phyloP scores from a whole-genome alignment of 495 filamentous ascomycete species.

The Parathielavia hyrcaniae region DNA sequence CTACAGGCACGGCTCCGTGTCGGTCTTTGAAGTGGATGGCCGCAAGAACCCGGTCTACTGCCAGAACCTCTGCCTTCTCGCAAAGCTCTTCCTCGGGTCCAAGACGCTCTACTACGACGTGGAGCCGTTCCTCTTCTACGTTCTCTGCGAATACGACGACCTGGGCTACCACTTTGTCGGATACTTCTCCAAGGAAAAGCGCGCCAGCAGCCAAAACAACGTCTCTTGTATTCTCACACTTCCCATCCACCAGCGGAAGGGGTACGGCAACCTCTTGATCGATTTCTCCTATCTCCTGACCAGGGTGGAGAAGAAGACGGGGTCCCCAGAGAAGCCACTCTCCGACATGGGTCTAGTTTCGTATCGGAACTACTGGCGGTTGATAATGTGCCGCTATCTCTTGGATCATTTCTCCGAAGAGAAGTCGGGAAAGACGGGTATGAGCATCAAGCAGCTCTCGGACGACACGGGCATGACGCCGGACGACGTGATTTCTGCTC shows the following conservation, averaged over 20 bases:
- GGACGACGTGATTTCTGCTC: constrained; percentile 87
- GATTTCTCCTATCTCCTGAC: constrained; percentile 97
- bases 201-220: constrained; percentile 90
- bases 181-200: constrained; percentile 98
- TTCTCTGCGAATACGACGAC: constrained; percentile 94
- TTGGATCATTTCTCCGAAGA: constrained; percentile 43
- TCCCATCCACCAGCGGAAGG: constrained; percentile 93
- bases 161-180: constrained; percentile 94
- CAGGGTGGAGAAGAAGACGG: constrained; percentile 85
- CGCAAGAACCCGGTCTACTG: constrained; percentile 96
- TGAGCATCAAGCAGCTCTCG: constrained; percentile 75
- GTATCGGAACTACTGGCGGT: constrained; percentile 93
- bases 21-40: constrained; percentile 95
- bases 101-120: constrained; percentile 99
- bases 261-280: constrained; percentile 92
- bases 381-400: constrained; percentile 73
- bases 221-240: constrained; percentile 95
- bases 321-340: constrained; percentile 93
- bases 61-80: constrained; percentile 91
- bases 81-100: constrained; percentile 92
- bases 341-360: constrained; percentile 97
- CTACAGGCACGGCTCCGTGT: constrained; percentile 87
- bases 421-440: constrained; percentile 51
- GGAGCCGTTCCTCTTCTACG: constrained; percentile 96
- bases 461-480: constrained; percentile 91